phyloP scores from a whole-genome alignment of 495 filamentous ascomycete species.

The Entonaema liquescens region DNA sequence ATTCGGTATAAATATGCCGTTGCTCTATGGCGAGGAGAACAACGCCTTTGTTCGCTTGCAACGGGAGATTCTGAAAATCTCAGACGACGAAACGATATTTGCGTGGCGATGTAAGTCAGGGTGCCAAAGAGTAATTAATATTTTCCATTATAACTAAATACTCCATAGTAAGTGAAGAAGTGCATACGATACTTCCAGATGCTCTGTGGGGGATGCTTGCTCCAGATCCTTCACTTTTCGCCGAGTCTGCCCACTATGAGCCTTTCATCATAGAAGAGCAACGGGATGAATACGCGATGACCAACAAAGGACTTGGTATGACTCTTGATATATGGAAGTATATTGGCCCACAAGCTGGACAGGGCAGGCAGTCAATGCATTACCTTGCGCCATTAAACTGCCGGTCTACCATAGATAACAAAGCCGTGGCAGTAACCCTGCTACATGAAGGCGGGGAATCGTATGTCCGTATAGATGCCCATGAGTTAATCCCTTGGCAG shows the following conservation, averaged over 20 bases:
- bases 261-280: neutral
- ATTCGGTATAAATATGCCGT: slow-evolving; percentile 46
- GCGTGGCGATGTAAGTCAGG: neutral
- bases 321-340: neutral
- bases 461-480: neutral
- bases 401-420: neutral
- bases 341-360: neutral
- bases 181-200: no score
- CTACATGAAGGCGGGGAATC: neutral
- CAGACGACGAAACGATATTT: neutral
- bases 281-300: neutral
- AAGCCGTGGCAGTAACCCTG: neutral
- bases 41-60: slow-evolving; percentile 44
- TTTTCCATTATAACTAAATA: no score
- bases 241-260: neutral
- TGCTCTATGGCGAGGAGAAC: slow-evolving; percentile 46
- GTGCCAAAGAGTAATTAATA: neutral
- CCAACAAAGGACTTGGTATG: neutral
- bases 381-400: neutral
- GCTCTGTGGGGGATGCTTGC: neutral
- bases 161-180: no score
- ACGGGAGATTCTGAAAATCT: slow-evolving; percentile 39
- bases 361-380: neutral
- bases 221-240: neutral
- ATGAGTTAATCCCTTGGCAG: neutral